Percentiles rank a stretch among this genome's conserved stretches.
phyloP scores from a whole-genome alignment of 768 basidiomycete genomes.

The Russula earlei region DNA sequence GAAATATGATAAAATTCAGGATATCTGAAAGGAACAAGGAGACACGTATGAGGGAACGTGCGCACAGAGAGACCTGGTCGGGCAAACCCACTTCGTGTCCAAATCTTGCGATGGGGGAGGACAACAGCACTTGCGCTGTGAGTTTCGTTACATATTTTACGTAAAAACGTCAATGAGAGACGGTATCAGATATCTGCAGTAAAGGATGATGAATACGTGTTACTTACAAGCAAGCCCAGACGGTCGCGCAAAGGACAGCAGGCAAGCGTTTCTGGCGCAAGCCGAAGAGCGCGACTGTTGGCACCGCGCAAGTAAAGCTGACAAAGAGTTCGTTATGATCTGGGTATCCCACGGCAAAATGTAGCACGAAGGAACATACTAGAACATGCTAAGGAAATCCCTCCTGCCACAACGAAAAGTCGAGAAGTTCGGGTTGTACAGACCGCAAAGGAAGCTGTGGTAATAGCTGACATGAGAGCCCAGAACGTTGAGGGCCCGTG shows the following conservation, averaged over 20 bases:
- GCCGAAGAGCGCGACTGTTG: constrained; percentile 66
- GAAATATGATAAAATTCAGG: constrained; percentile 70
- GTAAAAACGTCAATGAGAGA: constrained; percentile 26
- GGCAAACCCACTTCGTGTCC: constrained; percentile 32
- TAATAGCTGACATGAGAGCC: neutral
- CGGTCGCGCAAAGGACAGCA: constrained; percentile 47
- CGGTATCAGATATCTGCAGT: neutral
- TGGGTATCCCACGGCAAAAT: constrained; percentile 13
- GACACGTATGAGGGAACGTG: constrained; percentile 1
- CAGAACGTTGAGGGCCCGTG: neutral
- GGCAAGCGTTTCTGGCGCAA: constrained; percentile 56
- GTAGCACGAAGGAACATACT: constrained; percentile 21
- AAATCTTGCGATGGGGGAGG: constrained; percentile 31
- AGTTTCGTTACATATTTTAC: constrained; percentile 24
- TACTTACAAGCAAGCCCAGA: constrained; percentile 34
- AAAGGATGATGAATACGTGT: neutral
- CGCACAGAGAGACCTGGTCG: neutral
- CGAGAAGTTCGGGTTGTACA: constrained; percentile 27
- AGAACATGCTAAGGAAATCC: constrained; percentile 33
- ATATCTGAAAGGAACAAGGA: constrained; percentile 32
- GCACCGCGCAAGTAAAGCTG: constrained; percentile 32
- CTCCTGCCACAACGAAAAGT: constrained; percentile 36
- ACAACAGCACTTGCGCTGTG: constrained; percentile 29
- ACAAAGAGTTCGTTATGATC: neutral
- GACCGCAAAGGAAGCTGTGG: constrained; percentile 36